Evolutionary conservation across 2,329 filamentous ascomycete genomes (phyloP), one percentile per base, ranked within the genome.

Genomic region (Colletotrichum musicola): DNA sequence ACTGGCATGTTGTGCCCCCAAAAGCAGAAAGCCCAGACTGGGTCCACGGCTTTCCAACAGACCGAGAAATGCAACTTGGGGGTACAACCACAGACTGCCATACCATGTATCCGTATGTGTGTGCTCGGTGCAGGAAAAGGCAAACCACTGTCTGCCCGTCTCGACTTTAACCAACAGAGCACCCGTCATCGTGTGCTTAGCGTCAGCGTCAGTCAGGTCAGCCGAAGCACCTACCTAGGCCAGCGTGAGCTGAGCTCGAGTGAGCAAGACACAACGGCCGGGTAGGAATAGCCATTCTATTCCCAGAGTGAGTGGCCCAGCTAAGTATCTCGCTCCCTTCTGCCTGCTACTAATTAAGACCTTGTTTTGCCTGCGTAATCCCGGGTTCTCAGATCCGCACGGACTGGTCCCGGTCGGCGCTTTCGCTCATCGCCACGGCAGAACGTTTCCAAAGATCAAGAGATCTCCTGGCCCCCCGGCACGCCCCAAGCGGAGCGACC

Each of bases 311-410:
- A 35, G 10, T 40, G 30, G 40, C n/a, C 38, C 30, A 22, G 13
- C 12, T 35, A 13, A n/a, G n/a, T 40, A 7, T 20, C 2, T 53
- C 22, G 20, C 22, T 16, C 20, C 25, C 12, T 4, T 12, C 47
- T 18, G 44, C 22, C 14, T 18, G 2, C 51, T 38, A 7, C n/a
- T 27, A 14, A 38, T 47, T 62, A 20, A 42, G 22, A 61, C 49
- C 30, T 20, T 54, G 30, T 49, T 20, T 49, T 58, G 40, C 54
- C 30, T 49, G 27, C 50, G 20, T 42, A 62, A 40, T 62, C 35
- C 44, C 35, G 53, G 42, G 66, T 66, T 53, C 66, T 65, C 66
- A 51, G 66, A 66, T 66, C 62, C 51, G 66, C 66, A 69, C 66
- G 50, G 66, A 69, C 66, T 60, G 66, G 62, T 54, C 66, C 51